Evolutionary conservation across 2,329 filamentous ascomycete genomes (phyloP), one percentile per base, ranked within the genome.

Genomic region (Claviceps lovelessii): DNA sequence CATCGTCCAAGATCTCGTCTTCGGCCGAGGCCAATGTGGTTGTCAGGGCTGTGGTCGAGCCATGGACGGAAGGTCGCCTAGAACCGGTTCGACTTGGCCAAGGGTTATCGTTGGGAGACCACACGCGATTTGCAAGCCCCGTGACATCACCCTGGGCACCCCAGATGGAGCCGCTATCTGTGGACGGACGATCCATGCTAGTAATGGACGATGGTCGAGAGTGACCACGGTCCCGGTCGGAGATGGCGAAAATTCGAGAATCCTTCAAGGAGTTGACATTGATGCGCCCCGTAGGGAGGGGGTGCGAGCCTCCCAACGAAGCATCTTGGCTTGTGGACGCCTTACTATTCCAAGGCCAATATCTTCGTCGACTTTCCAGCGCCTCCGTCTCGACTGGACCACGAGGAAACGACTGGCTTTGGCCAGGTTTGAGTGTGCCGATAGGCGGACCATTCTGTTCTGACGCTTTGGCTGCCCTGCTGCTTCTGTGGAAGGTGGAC

Each of bases 31-130:
- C 80, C 19, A 84, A 68, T 0, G 78, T 81, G 3, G 81, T 83
- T 57, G 81, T 77, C 19, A 83, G 66, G 19, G 67, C 78, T 10
- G 77, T 83, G 1, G 86, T 84, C 1, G 86, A 88, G 13, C 86
- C 87, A 57, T 93, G 88, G 8, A 89, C 74, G 0, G 89, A 95
- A 15, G 88, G 87, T 41, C 90, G 80, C 51, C 90, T 80, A 39
- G 90, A 95, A 8, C 85, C 84, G 61, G 82, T 86, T 44, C 86
- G 75, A 1, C 78, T 80, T 23, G 67, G 61, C 77, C 78, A 81
- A 11, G 71, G 68, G 29, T 70, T 70, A 37, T 75, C 73, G n/a
- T 76, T 74, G 0, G 72, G 68, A 5, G 87, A 86, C 84, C 85
- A 93, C 1, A 85, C 72, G 15, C 50, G 76, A 54, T 73, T 78